These are phyloP conservation scores for Solanum sparsipilum DNA, from an alignment of 257 asterid species.

Conservation along the genomic window DNA sequence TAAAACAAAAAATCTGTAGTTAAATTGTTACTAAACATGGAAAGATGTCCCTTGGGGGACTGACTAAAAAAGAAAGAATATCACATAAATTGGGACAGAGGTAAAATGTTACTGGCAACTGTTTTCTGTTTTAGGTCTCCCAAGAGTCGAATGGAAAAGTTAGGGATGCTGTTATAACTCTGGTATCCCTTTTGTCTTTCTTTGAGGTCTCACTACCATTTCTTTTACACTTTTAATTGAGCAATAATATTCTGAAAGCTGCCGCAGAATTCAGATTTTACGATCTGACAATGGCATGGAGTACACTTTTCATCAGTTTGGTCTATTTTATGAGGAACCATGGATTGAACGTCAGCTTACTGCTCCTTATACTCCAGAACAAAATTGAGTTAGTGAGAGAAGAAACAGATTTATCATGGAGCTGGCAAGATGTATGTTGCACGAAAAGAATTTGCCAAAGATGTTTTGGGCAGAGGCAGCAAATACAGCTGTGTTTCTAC, in stretches of 20 bases:
- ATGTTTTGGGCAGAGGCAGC: no score
- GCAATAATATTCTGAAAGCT: not conserved
- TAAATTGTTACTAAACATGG: not conserved
- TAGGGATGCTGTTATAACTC: constrained; percentile 83
- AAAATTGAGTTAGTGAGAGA: no score
- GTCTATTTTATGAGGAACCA: not conserved
- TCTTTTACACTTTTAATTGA: not conserved
- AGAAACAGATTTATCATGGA: no score
- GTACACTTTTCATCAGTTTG: not conserved
- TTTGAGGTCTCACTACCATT: not conserved
- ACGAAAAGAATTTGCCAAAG: no score
- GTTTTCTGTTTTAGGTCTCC: constrained; percentile 54
- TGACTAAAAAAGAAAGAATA: not conserved
- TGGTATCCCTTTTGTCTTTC: constrained; percentile 38
- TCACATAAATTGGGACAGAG: not conserved
- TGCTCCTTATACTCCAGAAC: no score
- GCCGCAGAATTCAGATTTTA: no score
- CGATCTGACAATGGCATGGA: no score
- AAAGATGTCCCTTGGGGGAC: not conserved
- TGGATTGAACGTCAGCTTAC: no score
- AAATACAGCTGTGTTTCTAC: no score
- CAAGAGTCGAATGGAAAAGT: constrained; percentile 66
- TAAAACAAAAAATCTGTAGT: not conserved
- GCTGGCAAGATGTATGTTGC: no score
- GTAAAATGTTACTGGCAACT: not conserved